Percentiles rank a stretch among this genome's conserved stretches.
phyloP scores from a whole-genome alignment of 495 filamentous ascomycete genomes.

The Neurospora discreta region DNA sequence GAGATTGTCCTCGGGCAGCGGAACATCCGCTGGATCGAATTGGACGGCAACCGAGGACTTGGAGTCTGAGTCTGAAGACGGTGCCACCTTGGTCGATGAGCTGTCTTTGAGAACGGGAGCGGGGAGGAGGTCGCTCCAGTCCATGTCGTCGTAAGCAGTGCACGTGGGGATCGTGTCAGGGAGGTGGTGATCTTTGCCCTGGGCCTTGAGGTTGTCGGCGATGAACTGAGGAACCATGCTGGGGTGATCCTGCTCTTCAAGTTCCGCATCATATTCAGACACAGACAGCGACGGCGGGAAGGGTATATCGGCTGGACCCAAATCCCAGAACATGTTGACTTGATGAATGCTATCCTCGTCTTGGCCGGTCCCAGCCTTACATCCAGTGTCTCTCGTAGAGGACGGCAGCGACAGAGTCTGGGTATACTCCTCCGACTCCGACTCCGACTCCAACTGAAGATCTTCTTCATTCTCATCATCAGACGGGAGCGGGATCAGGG shows the following conservation, averaged over 20 bases:
- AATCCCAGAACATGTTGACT: not conserved
- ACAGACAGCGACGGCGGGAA: not conserved
- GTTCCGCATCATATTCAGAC: not conserved
- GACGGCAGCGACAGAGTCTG: not conserved
- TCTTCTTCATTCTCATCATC: not conserved
- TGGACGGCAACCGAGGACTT: not conserved
- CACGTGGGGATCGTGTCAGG: not conserved
- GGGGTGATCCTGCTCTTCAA: not conserved
- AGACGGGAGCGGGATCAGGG: not conserved
- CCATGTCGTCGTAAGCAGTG: not conserved
- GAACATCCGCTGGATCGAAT: not conserved
- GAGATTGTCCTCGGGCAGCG: not conserved
- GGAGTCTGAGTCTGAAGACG: not conserved
- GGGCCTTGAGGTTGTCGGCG: not conserved
- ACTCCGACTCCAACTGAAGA: not conserved
- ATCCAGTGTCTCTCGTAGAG: not conserved
- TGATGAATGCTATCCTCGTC: not conserved
- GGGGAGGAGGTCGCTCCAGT: not conserved
- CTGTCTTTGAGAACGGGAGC: not conserved
- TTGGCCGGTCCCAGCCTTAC: not conserved
- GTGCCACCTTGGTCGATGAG: not conserved
- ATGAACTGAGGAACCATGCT: not conserved
- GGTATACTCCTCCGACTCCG: not conserved
- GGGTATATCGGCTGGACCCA: not conserved
- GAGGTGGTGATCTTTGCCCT: not conserved